A percentile compares a stretch with the other conserved stretches of the same genome.
phyloP scores from a whole-genome alignment of 176 grass and related monocot species.

The Oryza brachyantha region DNA sequence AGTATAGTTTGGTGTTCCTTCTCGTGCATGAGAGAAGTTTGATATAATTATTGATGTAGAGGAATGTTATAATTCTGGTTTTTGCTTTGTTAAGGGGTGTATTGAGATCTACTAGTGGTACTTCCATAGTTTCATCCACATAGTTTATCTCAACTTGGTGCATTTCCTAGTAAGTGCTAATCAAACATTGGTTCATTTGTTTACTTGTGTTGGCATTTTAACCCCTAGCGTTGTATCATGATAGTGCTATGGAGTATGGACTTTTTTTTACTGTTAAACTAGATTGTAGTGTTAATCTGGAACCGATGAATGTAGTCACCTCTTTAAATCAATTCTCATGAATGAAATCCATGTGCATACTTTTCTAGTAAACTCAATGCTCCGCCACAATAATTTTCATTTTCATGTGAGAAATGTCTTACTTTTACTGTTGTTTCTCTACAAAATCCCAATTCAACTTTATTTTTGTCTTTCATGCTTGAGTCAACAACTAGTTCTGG shows the following conservation, averaged over 20 bases:
- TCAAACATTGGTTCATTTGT: neutral
- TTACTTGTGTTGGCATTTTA: neutral
- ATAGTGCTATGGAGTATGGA: neutral
- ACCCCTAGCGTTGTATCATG: neutral
- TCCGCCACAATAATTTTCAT: neutral
- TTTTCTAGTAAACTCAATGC: neutral
- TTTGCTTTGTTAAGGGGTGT: neutral
- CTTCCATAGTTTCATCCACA: neutral
- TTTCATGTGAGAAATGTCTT: neutral
- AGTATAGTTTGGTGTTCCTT: neutral
- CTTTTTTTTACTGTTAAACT: neutral
- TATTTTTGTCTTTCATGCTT: neutral
- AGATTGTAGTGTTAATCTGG: neutral
- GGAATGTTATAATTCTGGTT: neutral
- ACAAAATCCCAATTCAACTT: neutral
- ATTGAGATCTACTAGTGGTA: neutral
- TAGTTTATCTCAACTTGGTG: neutral
- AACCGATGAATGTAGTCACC: neutral
- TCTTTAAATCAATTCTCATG: neutral
- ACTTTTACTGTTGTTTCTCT: neutral
- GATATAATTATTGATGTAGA: neutral
- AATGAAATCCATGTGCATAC: neutral
- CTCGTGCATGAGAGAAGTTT: neutral
- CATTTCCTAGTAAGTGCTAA: neutral
- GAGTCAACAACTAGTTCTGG: neutral